Base-by-base conservation (phyloP, 164 flowering plant species). In the Vitis cinerea region DNA sequence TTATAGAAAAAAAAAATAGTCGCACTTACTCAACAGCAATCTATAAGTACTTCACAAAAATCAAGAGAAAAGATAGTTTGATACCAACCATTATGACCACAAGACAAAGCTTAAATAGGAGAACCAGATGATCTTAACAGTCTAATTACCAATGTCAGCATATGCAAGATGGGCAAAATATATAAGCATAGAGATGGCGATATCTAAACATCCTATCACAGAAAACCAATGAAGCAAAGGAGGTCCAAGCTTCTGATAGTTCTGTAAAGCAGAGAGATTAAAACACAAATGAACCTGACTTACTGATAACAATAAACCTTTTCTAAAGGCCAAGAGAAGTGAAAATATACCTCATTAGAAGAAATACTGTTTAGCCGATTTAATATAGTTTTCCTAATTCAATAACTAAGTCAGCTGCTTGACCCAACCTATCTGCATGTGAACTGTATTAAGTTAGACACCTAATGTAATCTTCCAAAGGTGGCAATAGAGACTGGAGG, bases 151-250 rank as follows among this genome's bases (percentile, higher is more conserved):
- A 37, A 37, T 37, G 44, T 6, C 44, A 37, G 44, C 44, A 37
- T 37, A 37, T 53, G 15, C 56, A 14, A 53, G n/a, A 53, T 0
- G 14, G 56, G 10, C 4, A n/a, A n/a, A 53, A 57, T 16, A 16
- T 8, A 16, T 57, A 23, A 5, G 29, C 29, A 57, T 13, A 8
- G 9, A 8, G 8, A 16, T 17, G 15, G 27, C 30, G 4, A 4
- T 3, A 6, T 57, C 27, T 58, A 19, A 68, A 48, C 10, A 64
- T 27, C 48, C 50, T 29, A 64, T 57, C 60, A 68, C 53, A 51
- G 31, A 19, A 16, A 71, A 30, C 16, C 23, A 63, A 49, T 11
- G 51, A 66, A 66, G 61, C 4, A 37, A 17, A 66, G 44, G 31
- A 30, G 23, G 9, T 27, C 12, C 13, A 68, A 14, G 8, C 48